phyloP scores from a whole-genome alignment of 2,329 filamentous ascomycete species.

The Ambrosiella xylebori region DNA sequence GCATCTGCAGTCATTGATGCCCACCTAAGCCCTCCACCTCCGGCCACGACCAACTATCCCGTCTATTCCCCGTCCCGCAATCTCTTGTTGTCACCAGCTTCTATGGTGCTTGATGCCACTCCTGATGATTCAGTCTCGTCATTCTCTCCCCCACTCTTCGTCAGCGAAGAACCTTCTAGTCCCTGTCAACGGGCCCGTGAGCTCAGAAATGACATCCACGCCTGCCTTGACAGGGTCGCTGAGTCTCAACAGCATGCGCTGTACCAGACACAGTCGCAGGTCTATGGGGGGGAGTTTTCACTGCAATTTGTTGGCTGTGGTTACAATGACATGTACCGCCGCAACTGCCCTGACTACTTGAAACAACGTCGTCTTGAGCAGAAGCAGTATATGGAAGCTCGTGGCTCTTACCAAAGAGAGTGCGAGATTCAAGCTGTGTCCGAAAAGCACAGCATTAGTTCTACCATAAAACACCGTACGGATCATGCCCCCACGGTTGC shows the following conservation, averaged over 20 bases:
- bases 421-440: background rate
- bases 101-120: conserved; percentile 5
- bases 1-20: background rate
- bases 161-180: background rate
- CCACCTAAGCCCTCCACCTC: conserved; percentile 4
- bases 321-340: conserved; percentile 8
- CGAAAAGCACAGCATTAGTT: background rate
- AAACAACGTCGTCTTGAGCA: conserved; percentile 4
- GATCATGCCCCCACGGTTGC: too few relatives aligned
- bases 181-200: background rate
- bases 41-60: background rate
- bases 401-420: background rate
- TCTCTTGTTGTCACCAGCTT: conserved; percentile 9
- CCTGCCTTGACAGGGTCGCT: conserved; percentile 5
- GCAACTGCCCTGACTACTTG: background rate
- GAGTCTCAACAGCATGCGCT: background rate
- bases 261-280: conserved; percentile 2
- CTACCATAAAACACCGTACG: background rate
- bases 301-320: conserved; percentile 7
- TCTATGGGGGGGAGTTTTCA: background rate
- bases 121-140: background rate
- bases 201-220: conserved; percentile 5
- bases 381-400: conserved; percentile 3
- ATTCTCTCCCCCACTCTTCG: background rate
- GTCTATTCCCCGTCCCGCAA: background rate